Evolutionary conservation across 345 rosid genomes (phyloP).

Genomic region (Kernera saxatilis): DNA sequence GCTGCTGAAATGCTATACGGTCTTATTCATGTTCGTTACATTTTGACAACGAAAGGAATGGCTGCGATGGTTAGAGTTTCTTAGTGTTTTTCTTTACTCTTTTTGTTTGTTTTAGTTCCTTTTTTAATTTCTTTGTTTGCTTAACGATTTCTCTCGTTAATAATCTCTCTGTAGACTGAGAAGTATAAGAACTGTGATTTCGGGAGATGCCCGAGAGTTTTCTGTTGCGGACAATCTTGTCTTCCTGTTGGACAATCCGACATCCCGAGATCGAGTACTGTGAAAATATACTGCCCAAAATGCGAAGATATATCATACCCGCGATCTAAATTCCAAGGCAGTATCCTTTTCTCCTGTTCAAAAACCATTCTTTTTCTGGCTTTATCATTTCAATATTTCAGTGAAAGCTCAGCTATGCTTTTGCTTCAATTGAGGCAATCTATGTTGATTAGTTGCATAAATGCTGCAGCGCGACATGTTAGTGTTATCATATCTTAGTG

Average conservation of each 20-base stretch:
- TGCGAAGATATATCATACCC: slow-evolving; percentile 95
- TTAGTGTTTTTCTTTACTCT: neutral
- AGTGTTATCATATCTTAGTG: slow-evolving; percentile 17
- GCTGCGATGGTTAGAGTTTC: slow-evolving; percentile 63
- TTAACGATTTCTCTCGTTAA: neutral
- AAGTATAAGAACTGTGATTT: slow-evolving; percentile 92
- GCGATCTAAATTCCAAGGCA: slow-evolving; percentile 96
- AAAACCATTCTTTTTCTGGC: neutral
- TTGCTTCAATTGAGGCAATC: neutral
- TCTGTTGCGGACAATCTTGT: slow-evolving; percentile 94
- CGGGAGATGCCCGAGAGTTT: slow-evolving; percentile 96
- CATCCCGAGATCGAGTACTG: slow-evolving; percentile 84
- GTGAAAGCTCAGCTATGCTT: neutral
- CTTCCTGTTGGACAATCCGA: slow-evolving; percentile 96
- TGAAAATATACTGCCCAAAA: slow-evolving; percentile 85
- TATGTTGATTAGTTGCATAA: neutral
- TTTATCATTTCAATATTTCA: neutral
- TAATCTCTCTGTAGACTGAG: slow-evolving; percentile 50
- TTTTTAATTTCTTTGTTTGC: neutral
- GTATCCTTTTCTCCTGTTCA: slow-evolving; percentile 41
- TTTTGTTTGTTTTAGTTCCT: neutral
- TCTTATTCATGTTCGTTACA: slow-evolving; percentile 87
- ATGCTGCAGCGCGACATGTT: neutral
- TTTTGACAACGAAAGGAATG: slow-evolving; percentile 91
- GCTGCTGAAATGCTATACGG: slow-evolving; percentile 97